phyloP scores from a whole-genome alignment of 2,329 filamentous ascomycete genomes.

The Ophiocordyceps camponoti-leonardi region DNA sequence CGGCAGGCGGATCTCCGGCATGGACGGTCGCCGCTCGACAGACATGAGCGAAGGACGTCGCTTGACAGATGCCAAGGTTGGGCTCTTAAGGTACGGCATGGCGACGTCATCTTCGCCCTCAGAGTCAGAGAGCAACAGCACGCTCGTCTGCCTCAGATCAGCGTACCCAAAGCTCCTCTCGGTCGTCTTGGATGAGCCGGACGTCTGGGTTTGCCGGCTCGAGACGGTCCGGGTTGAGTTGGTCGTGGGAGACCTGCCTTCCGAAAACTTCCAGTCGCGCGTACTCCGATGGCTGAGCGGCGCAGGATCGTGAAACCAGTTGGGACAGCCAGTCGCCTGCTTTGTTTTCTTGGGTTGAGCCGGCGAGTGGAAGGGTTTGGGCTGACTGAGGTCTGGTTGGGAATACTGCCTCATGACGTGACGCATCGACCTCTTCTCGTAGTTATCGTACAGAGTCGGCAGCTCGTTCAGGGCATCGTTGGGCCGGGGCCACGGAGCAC shows the following conservation, averaged over 20 bases:
- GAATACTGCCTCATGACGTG: conserved; percentile 16
- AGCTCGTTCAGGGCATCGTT: conserved; percentile 18
- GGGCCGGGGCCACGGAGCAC: conserved; percentile 6
- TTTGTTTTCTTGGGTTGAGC: not conserved
- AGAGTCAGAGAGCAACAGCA: conserved; percentile 39
- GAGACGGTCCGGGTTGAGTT: conserved; percentile 34
- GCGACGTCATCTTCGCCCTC: conserved; percentile 23
- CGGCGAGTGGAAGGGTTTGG: not conserved
- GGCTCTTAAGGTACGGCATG: conserved; percentile 1
- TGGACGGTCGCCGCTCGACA: not conserved
- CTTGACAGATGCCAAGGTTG: not conserved
- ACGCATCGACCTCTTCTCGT: conserved; percentile 37
- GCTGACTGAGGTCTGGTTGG: conserved; percentile 1
- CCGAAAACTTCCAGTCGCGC: conserved; percentile 5
- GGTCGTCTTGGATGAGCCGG: conserved; percentile 32
- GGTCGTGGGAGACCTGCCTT: conserved; percentile 12
- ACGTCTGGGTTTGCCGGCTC: conserved; percentile 36
- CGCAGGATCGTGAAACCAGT: conserved; percentile 2
- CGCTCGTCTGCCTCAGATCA: conserved; percentile 35
- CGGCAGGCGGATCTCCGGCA: conserved; percentile 1
- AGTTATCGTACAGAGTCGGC: conserved; percentile 37
- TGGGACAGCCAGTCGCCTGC: not conserved
- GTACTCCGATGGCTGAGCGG: conserved; percentile 8
- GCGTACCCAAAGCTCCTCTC: conserved; percentile 27
- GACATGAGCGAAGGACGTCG: not conserved